Evolutionary conservation across 805 yeast species (phyloP).

Genomic region (Suhomyces emberorum): DNA sequence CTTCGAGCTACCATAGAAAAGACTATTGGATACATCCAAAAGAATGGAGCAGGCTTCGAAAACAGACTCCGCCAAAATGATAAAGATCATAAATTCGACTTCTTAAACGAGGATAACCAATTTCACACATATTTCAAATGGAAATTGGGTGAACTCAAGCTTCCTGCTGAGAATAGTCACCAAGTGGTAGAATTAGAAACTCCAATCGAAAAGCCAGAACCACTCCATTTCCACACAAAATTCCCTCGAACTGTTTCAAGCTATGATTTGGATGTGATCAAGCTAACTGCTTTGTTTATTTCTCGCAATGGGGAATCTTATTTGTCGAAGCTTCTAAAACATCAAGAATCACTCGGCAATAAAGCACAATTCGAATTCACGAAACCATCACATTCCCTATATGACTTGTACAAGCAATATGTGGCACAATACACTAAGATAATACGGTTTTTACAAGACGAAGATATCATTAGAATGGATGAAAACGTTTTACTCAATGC

Average conservation of each 20-base stretch:
- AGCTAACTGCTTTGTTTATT: conserved; percentile 66
- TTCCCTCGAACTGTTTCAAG: conserved; percentile 44
- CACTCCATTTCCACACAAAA: conserved; percentile 10
- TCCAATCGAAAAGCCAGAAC: background rate
- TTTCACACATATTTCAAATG: conserved; percentile 56
- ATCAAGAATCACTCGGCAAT: conserved; percentile 35
- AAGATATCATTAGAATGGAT: conserved; percentile 1
- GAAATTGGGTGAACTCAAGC: conserved; percentile 25
- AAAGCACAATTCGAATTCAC: conserved; percentile 68
- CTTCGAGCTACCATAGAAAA: conserved; percentile 54
- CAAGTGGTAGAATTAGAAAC: background rate
- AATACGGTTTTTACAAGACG: conserved; percentile 12
- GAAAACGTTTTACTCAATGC: conserved; percentile 23
- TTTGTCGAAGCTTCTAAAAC: conserved; percentile 26
- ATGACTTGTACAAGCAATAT: conserved; percentile 47
- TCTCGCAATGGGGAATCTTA: conserved; percentile 57
- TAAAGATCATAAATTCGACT: conserved; percentile 56
- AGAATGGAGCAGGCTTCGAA: conserved; percentile 70
- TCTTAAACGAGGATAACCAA: conserved; percentile 53
- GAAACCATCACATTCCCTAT: conserved; percentile 54
- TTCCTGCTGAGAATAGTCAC: background rate
- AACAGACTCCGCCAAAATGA: conserved; percentile 49
- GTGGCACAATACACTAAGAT: conserved; percentile 52
- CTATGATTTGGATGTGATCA: conserved; percentile 65
- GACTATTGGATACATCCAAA: conserved; percentile 65